Base-by-base conservation (phyloP, 257 asterid genomes). In the Dorcoceras hygrometricum region DNA sequence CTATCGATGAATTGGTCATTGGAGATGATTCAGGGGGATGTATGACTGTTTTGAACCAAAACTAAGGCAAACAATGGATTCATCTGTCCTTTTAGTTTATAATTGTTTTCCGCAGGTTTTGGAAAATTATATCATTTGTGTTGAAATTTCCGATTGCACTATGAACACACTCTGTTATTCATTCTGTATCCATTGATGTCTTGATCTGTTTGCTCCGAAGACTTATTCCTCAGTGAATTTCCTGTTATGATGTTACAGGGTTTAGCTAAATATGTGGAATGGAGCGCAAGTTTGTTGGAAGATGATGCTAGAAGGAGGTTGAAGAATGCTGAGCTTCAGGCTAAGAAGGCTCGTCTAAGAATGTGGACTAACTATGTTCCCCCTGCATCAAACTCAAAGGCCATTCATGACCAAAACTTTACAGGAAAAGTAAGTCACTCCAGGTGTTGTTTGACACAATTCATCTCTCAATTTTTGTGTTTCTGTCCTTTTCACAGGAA, bases 381-480 rank as follows among this genome's bases (percentile, higher is more conserved):
- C 56, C 97, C 97, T 28, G 86, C 83, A 2, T 75, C 96, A 36
- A 88, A 86, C 82, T 94, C 97, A 18, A 90, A 90, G 87, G 96
- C 96, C 70, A 94, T 94, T 77, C 96, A 88, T 79, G 93, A 90
- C 77, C 96, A 94, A 78, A 90, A 90, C 76, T 94, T 94, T 75
- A 82, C 89, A 0, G 99, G 99, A 80, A 94, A 88, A 82, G 99
- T 90, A 65, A 66, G 71, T 71, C 55, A 43, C 46, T 57, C 27
- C 71, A 26, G 46, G 68, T 61, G 12, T 64, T 59, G n/a, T n/a
- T n/a, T n/a, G 27, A 24, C 27, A 0, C 69, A 56, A 32, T 8
- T 14, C 12, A 14, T 22, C 73, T 31, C 67, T 58, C 28, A 32
- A 3, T 22, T 61, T 43, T 14, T 23, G 68, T n/a, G 63, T 32